A percentile compares a stretch with the other conserved stretches of the same genome.
Evolutionary conservation across 83 land plant species (phyloP).

Genomic region (Isoetes engelmannii): DNA sequence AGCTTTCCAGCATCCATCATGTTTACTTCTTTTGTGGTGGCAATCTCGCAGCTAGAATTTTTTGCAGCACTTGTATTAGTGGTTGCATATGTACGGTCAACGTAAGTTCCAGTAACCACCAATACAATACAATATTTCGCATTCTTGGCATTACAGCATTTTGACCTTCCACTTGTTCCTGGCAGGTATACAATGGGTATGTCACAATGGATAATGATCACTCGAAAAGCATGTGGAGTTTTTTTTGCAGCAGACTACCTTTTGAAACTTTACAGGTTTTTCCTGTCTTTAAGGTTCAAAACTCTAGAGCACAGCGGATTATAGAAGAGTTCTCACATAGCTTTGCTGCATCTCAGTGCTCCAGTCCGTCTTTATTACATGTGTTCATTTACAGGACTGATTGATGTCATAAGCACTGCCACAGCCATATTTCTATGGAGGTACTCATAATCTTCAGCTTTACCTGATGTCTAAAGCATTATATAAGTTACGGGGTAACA

Average conservation of each 20-base stretch:
- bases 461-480: not conserved
- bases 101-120: not conserved
- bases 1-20: not conserved
- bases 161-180: not conserved
- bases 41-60: constrained; percentile 15
- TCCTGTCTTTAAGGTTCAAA: too few relatives aligned
- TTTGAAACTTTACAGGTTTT: constrained; percentile 15
- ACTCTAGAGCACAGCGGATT: too few relatives aligned
- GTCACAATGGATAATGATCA: not conserved
- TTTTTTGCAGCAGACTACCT: constrained; percentile 20
- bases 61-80: constrained; percentile 12
- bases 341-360: constrained; percentile 12
- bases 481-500: not conserved
- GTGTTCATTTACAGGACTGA: constrained; percentile 11
- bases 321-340: not conserved
- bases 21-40: not conserved
- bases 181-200: constrained; percentile 8
- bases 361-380: constrained; percentile 23
- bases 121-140: too few relatives aligned
- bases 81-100: constrained; percentile 14
- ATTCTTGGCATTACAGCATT: not conserved
- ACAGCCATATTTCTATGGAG: constrained; percentile 9
- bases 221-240: constrained; percentile 1
- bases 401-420: constrained; percentile 15
- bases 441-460: not conserved